Percentiles rank a stretch among this genome's conserved stretches.
Conservation (phyloP, 139 green algal genomes). For the Spirogloea muscicola region DNA sequence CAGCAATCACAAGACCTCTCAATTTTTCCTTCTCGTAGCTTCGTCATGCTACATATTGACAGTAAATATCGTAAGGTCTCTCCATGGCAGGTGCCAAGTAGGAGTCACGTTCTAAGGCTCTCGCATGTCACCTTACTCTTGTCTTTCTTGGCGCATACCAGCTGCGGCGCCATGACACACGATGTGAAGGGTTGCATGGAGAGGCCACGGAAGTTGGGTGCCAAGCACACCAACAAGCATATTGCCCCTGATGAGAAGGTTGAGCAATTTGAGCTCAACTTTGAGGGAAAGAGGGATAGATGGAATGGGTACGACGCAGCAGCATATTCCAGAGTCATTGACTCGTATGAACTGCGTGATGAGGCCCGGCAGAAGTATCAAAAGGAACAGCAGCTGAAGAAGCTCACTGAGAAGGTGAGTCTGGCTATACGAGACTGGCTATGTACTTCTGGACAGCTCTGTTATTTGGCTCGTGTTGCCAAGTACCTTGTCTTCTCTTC, state of each 20-base stretch:
- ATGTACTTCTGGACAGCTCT: too few species aligned
- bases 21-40: too few species aligned
- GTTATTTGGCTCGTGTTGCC: too few species aligned
- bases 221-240: constrained; percentile 73
- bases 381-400: constrained; percentile 64
- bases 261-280: constrained; percentile 76
- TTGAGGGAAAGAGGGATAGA: constrained; percentile 88
- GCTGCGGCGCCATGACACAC: constrained; percentile 94
- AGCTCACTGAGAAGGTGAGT: constrained; percentile 39
- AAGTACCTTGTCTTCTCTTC: too few species aligned
- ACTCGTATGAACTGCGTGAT: constrained; percentile 72
- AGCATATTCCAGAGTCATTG: constrained; percentile 58
- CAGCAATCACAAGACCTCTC: too few species aligned
- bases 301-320: constrained; percentile 89
- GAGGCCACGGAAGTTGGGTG: constrained; percentile 78
- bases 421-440: too few species aligned
- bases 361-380: constrained; percentile 56
- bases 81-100: too few species aligned
- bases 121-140: neutral
- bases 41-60: too few species aligned
- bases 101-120: too few species aligned
- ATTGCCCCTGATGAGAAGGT: constrained; percentile 95
- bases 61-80: too few species aligned
- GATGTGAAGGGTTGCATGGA: constrained; percentile 95
- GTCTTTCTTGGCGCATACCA: constrained; percentile 36